A percentile compares a stretch with the other conserved stretches of the same genome.
Conservation (phyloP, 2,329 filamentous ascomycete genomes). For the Hypomyces perniciosus region DNA sequence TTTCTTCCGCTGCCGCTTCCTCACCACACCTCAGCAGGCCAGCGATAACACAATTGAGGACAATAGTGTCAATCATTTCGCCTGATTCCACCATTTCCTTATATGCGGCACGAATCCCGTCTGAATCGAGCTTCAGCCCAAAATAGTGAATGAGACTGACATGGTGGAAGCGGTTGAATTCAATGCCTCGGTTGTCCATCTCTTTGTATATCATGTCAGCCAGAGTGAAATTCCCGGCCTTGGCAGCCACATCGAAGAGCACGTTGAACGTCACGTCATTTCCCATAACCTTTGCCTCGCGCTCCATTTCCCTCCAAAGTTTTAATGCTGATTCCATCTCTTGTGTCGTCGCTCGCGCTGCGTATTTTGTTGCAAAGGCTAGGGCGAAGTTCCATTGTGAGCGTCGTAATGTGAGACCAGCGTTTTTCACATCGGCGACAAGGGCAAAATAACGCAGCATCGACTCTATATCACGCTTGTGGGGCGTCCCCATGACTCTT, state of each 20-base stretch:
- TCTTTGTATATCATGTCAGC: conserved; percentile 82
- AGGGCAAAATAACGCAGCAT: conserved; percentile 82
- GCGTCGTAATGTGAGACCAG: conserved; percentile 60
- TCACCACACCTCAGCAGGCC: conserved; percentile 74
- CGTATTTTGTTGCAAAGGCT: conserved; percentile 69
- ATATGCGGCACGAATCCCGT: conserved; percentile 71
- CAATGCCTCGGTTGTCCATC: conserved; percentile 63
- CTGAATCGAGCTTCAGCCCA: conserved; percentile 67
- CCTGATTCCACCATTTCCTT: conserved; percentile 75
- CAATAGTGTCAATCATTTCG: conserved; percentile 80
- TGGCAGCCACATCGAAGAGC: conserved; percentile 81
- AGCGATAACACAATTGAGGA: conserved; percentile 80
- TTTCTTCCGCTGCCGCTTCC: conserved; percentile 65
- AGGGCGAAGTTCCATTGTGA: conserved; percentile 82
- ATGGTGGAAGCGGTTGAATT: conserved; percentile 72
- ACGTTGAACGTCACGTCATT: conserved; percentile 88
- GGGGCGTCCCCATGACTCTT: conserved; percentile 59
- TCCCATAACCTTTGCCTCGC: conserved; percentile 54
- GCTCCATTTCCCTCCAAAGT: conserved; percentile 89
- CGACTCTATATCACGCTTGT: conserved; percentile 48
- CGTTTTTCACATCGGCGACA: conserved; percentile 73
- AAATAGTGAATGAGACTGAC: conserved; percentile 79
- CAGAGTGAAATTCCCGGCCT: conserved; percentile 74
- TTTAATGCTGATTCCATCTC: conserved; percentile 57
- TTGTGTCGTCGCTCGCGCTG: conserved; percentile 53